A percentile compares a stretch with the other conserved stretches of the same genome.
phyloP scores from a whole-genome alignment of 352 stramenopile genomes.

The Globisporangium cystogenes region DNA sequence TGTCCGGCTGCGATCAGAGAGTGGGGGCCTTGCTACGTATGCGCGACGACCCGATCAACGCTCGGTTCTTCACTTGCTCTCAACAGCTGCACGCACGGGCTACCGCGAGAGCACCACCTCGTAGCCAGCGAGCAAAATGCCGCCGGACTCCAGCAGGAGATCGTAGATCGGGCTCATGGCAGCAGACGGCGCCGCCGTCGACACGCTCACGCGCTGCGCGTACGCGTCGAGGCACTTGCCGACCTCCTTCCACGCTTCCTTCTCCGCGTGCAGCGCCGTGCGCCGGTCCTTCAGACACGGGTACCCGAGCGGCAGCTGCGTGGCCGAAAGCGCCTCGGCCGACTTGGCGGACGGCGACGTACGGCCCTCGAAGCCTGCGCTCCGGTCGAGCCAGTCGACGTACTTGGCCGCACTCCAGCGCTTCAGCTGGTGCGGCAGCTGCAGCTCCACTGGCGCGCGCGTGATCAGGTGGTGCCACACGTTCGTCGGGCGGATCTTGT shows the following conservation, averaged over 20 bases:
- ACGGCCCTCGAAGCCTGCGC: conserved; percentile 17
- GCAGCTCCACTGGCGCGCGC: conserved; percentile 57
- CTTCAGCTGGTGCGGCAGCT: conserved; percentile 75
- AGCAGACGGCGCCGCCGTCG: conserved; percentile 13
- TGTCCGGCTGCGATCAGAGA: no score
- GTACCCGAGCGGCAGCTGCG: conserved; percentile 56
- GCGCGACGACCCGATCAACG: no score
- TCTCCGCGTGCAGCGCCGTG: conserved; percentile 47
- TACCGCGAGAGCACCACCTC: conserved; percentile 34
- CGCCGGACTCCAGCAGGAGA: conserved; percentile 61
- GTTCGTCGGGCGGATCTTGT: conserved; percentile 81
- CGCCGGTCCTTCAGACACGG: conserved; percentile 54
- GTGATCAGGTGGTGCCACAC: conserved; percentile 84
- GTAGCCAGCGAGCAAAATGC: conserved; percentile 79
- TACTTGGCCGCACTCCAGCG: conserved; percentile 69
- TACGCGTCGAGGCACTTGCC: conserved; percentile 73
- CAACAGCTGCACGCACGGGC: no score
- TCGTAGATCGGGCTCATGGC: conserved; percentile 67
- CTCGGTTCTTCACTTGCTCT: no score
- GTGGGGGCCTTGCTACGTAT: no score
- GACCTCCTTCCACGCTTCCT: conserved; percentile 80
- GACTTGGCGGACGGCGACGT: conserved; percentile 20
- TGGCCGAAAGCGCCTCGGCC: conserved; percentile 19
- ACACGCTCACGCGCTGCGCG: conserved; percentile 61
- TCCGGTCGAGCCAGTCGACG: conserved; percentile 73